A percentile compares a stretch with the other conserved stretches of the same genome.
Conservation (phyloP, 805 yeast genomes). For the Schwanniomyces polymorphus region DNA sequence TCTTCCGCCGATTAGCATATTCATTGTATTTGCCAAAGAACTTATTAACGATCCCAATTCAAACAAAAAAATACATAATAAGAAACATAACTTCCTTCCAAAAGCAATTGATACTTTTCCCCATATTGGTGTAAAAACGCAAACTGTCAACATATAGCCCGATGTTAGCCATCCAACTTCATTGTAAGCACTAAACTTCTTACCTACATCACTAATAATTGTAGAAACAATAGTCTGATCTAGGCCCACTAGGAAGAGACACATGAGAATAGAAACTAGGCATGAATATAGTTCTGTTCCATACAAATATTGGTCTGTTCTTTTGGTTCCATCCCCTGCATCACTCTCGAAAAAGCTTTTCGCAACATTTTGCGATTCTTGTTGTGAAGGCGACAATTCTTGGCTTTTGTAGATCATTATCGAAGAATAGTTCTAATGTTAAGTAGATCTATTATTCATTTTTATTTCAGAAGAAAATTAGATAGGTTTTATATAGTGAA, state of each 20-base stretch:
- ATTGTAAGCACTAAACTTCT: constrained; percentile 31
- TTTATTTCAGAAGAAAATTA: too few relatives aligned
- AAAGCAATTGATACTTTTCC: constrained; percentile 36
- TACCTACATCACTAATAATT: constrained; percentile 33
- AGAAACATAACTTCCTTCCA: constrained; percentile 34
- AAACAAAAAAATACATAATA: constrained; percentile 22
- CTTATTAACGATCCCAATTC: constrained; percentile 39
- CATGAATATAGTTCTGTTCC: constrained; percentile 27
- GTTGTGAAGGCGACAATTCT: not conserved
- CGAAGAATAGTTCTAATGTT: too few relatives aligned
- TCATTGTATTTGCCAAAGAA: constrained; percentile 36
- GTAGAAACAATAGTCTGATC: constrained; percentile 42
- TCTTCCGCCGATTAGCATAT: constrained; percentile 41
- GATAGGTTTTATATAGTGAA: too few relatives aligned
- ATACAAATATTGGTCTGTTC: constrained; percentile 36
- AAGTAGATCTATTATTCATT: too few relatives aligned
- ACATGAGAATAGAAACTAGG: constrained; percentile 25
- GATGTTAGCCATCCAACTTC: constrained; percentile 40
- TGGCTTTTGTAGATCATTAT: too few relatives aligned
- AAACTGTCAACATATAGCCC: constrained; percentile 34
- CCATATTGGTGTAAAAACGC: constrained; percentile 35
- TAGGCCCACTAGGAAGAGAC: constrained; percentile 34
- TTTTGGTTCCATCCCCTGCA: constrained; percentile 43
- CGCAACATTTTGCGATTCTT: not conserved
- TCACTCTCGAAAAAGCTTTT: constrained; percentile 26